Percentiles rank a stretch among this genome's conserved stretches.
Evolutionary conservation across 2,329 filamentous ascomycete genomes (phyloP).

Genomic region (Verticillium longisporum): DNA sequence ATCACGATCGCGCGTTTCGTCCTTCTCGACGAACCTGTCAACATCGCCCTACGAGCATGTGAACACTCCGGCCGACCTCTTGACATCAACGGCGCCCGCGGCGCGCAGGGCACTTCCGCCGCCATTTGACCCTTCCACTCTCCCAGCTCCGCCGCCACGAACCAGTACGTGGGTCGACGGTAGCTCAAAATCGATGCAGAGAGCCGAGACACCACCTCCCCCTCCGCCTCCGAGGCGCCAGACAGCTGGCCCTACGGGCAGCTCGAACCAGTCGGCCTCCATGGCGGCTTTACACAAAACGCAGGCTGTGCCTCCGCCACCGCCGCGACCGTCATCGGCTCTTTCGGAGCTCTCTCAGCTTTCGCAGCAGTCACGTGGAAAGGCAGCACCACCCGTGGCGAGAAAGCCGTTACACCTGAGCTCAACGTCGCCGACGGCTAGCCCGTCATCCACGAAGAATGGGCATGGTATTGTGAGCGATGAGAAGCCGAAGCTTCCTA

Average conservation of each 20-base stretch:
- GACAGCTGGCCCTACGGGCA: slow-evolving; percentile 8
- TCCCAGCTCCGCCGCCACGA: slow-evolving; percentile 39
- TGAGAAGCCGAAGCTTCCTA: slow-evolving; percentile 11
- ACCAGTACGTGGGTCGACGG: slow-evolving; percentile 35
- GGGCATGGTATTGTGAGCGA: slow-evolving; percentile 9
- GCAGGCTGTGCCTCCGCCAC: slow-evolving; percentile 18
- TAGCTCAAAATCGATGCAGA: slow-evolving; percentile 14
- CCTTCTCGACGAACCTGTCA: slow-evolving; percentile 46
- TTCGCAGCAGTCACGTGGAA: slow-evolving; percentile 24
- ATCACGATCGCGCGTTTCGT: slow-evolving; percentile 45
- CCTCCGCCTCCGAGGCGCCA: slow-evolving; percentile 39
- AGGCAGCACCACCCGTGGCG: slow-evolving; percentile 50
- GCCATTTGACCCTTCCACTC: slow-evolving; percentile 36
- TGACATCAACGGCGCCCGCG: slow-evolving; percentile 37
- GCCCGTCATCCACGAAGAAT: slow-evolving; percentile 11
- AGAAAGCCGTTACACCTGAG: slow-evolving; percentile 55
- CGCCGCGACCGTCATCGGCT: slow-evolving; percentile 24
- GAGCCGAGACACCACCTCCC: slow-evolving; percentile 33
- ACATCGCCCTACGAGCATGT: slow-evolving; percentile 55
- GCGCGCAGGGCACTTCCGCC: slow-evolving; percentile 44
- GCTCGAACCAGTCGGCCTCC: background rate
- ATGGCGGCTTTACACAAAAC: slow-evolving; percentile 8
- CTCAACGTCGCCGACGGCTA: slow-evolving; percentile 21
- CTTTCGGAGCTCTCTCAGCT: slow-evolving; percentile 25
- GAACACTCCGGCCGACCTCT: slow-evolving; percentile 38